A percentile compares a stretch with the other conserved stretches of the same genome.
These are phyloP conservation scores for Microbotryomycetes sp. DNA, from an alignment of 1,284 basidiomycete genomes.

Conservation along the genomic window DNA sequence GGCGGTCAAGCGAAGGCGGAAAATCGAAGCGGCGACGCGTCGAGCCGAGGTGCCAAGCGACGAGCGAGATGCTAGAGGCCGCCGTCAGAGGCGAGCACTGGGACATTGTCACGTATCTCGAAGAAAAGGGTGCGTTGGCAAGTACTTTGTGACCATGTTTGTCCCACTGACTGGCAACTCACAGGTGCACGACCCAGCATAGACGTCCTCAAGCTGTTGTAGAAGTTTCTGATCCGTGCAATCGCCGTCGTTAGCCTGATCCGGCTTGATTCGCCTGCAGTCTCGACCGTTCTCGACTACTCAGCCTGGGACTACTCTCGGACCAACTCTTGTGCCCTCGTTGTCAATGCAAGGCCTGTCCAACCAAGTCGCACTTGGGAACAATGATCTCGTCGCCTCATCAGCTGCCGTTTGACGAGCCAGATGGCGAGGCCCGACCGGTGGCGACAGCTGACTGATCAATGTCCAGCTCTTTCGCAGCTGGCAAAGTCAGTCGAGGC, in stretches of 20 bases:
- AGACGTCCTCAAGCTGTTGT: constrained; percentile 12
- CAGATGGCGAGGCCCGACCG: no score
- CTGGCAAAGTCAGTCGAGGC: no score
- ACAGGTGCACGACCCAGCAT: constrained; percentile 14
- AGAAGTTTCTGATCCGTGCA: no score
- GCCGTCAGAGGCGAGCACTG: constrained; percentile 26
- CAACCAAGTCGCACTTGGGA: no score
- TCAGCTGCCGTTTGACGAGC: no score
- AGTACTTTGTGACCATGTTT: no score
- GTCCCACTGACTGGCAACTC: background rate
- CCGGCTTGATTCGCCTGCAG: background rate
- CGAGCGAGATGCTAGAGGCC: constrained; percentile 25
- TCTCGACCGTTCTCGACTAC: background rate
- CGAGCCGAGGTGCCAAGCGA: constrained; percentile 10
- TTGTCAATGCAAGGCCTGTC: no score
- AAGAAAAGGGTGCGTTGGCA: constrained; percentile 6
- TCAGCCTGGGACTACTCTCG: background rate
- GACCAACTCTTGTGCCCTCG: no score
- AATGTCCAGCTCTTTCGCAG: no score
- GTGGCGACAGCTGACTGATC: no score
- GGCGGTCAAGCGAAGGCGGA: background rate
- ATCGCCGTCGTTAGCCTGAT: background rate
- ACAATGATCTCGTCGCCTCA: no score
- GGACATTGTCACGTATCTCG: constrained; percentile 26
- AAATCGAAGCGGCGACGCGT: background rate